These are phyloP conservation scores for Fagopyrum homotropicum DNA, from an alignment of 148 eudicot genomes.

Conservation along the genomic window DNA sequence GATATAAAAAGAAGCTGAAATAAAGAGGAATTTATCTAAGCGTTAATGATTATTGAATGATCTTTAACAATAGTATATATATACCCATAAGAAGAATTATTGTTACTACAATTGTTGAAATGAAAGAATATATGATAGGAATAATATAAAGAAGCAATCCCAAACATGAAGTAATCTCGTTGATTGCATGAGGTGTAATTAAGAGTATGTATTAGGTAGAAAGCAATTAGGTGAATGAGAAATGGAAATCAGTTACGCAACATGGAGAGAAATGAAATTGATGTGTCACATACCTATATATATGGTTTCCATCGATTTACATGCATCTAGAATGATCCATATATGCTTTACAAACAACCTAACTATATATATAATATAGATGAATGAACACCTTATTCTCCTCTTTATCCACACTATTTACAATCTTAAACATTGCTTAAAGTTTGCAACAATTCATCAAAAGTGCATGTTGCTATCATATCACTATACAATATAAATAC, in stretches of 20 bases:
- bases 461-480: background rate
- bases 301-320: background rate
- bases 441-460: background rate
- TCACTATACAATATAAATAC: background rate
- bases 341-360: background rate
- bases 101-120: no score
- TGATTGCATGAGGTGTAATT: background rate
- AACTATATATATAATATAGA: background rate
- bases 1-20: no score
- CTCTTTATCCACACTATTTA: background rate
- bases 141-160: no score
- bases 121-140: no score
- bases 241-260: background rate
- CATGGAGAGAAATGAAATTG: background rate
- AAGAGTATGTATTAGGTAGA: background rate
- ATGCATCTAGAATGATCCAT: conserved; percentile 9
- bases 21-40: no score
- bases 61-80: no score
- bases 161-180: background rate
- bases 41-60: no score
- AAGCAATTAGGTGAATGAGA: background rate
- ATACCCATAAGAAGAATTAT: no score
- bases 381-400: background rate
- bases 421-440: background rate
- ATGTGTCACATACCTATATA: conserved; percentile 4